Evolutionary conservation across 2,329 filamentous ascomycete genomes (phyloP).

Genomic region (Penicillium sp.): DNA sequence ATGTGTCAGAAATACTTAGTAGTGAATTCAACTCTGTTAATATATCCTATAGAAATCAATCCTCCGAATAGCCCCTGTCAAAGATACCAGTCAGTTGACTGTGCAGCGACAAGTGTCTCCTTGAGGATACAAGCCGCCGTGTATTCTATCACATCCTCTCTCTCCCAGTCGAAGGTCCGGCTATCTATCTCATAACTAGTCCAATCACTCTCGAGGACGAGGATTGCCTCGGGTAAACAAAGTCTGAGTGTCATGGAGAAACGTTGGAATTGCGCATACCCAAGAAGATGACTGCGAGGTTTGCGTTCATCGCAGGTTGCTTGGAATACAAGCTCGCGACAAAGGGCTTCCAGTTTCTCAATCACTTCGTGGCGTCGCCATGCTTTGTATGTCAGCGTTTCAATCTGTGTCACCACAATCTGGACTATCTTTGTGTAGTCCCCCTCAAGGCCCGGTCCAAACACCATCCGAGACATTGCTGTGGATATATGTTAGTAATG

Average conservation of each 20-base stretch:
- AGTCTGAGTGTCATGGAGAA: neutral
- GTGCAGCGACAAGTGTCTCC: neutral
- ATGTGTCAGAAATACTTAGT: too few relatives aligned
- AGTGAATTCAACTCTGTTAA: neutral
- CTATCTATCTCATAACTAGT: neutral
- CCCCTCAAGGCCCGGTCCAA: neutral
- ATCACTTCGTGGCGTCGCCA: neutral
- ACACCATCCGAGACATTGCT: neutral
- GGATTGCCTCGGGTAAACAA: neutral
- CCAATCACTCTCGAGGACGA: neutral
- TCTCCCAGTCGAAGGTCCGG: neutral
- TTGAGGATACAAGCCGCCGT: neutral
- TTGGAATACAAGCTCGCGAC: neutral
- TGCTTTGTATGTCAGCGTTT: neutral
- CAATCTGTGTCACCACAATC: neutral
- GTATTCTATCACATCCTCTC: neutral
- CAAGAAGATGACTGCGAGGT: neutral
- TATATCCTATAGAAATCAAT: neutral
- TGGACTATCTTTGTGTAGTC: neutral
- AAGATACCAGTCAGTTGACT: constrained; percentile 1
- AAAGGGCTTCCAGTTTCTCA: neutral
- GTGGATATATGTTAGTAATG: neutral
- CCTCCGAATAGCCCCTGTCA: neutral
- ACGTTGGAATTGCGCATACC: neutral
- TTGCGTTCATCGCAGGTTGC: neutral